Base-by-base conservation (phyloP, 1,139 yeast species). In the Sugiyamaella castrensis region DNA sequence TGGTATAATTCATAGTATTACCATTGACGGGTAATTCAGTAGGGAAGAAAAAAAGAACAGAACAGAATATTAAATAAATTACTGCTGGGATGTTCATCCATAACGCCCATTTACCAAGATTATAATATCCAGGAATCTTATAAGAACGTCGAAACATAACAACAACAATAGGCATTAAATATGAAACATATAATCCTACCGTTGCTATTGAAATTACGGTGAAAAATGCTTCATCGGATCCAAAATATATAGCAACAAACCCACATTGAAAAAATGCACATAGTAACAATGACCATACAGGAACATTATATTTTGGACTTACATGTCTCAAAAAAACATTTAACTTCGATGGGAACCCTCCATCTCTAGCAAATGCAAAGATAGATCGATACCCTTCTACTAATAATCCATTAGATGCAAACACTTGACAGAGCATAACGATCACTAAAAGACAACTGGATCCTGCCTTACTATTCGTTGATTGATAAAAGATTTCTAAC, bases 171-270 rank as follows among this genome's bases (percentile, higher is more conserved):
- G 96, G 95, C 11, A 87, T 78, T 4, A 88, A 82, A 58, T 88
- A 85, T 1, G 95, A 89, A 26, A 85, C 73, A 46, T 89, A 82
- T 53, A 87, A 71, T 7, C 91, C 79, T 38, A 87, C 76, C 1
- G 87, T 94, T 8, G 94, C 86, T 9, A 92, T 84, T 0, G 95
- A 94, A 71, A 87, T 77, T 65, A 87, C 87, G 3, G 95, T 88
- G 66, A 84, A 84, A 69, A 87, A 85, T 0, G 95, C 95, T 8
- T 91, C 78, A 3, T 80, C 72, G 0, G 95, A 85, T 1, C 87
- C 70, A 42, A 87, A 69, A 30, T 48, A n/a, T 89, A 84, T 45
- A 82, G 71, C 34, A 79, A 66, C 2, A 89, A 87, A 69, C 2
- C 79, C 53, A 19, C 79, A 78, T 43, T 50, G 50, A 39, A 47